Percentiles rank a stretch among this genome's conserved stretches.
Conservation (phyloP, 2,329 filamentous ascomycete species). For the Venturia aucupariae region DNA sequence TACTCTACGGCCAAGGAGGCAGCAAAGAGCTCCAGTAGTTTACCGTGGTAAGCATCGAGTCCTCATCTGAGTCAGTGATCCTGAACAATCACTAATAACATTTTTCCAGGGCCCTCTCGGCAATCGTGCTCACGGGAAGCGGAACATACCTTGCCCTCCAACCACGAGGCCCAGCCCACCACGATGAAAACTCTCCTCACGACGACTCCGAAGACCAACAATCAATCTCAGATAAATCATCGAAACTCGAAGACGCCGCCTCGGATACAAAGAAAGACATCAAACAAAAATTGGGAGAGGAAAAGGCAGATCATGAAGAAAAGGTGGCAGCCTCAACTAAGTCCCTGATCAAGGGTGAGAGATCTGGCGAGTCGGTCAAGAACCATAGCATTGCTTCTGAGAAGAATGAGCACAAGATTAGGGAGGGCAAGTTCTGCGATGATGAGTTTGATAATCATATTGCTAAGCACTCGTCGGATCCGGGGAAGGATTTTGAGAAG, state of each 20-base stretch:
- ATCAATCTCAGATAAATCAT: neutral
- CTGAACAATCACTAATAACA: neutral
- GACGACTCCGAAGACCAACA: neutral
- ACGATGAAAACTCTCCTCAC: neutral
- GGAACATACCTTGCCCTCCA: conserved; percentile 6
- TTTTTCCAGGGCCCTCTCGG: conserved; percentile 1
- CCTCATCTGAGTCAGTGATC: no score
- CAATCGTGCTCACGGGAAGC: neutral
- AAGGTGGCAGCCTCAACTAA: neutral
- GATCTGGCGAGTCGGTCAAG: conserved; percentile 21
- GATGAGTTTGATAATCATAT: conserved; percentile 23
- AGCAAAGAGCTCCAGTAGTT: conserved; percentile 4
- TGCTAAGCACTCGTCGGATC: conserved; percentile 18
- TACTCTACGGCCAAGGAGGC: conserved; percentile 1
- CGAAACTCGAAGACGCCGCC: neutral
- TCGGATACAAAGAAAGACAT: neutral
- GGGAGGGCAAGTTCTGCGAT: conserved; percentile 21
- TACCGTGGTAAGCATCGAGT: neutral
- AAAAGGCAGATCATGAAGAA: neutral
- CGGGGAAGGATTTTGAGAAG: conserved; percentile 22
- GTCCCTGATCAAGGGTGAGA: conserved; percentile 15
- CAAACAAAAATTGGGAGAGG: neutral
- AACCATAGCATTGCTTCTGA: conserved; percentile 23
- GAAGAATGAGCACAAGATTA: conserved; percentile 21
- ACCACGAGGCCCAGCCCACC: neutral